Percentiles rank a stretch among this genome's conserved stretches.
Evolutionary conservation across 1,284 basidiomycete species (phyloP).

Genomic region (Boletus smithii): DNA sequence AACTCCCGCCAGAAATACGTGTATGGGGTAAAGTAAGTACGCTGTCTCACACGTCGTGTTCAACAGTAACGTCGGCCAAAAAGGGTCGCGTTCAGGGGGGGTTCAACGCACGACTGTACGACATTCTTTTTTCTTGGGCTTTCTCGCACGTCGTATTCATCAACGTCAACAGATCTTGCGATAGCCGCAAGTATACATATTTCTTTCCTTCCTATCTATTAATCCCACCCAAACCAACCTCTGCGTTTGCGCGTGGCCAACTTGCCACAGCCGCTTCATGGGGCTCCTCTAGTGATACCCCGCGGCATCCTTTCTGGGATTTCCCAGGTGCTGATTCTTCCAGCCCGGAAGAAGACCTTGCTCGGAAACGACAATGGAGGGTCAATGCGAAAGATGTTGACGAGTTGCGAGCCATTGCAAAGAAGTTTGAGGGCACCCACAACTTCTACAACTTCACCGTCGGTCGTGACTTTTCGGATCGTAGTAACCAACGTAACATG

Average conservation of each 20-base stretch:
- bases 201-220: slow-evolving; percentile 94
- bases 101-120: slow-evolving; percentile 87
- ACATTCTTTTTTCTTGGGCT: slow-evolving; percentile 19
- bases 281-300: slow-evolving; percentile 9
- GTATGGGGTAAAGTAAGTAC: slow-evolving; percentile 81
- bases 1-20: slow-evolving; percentile 88
- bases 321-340: slow-evolving; percentile 36
- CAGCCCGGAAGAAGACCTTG: slow-evolving; percentile 52
- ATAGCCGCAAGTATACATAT: slow-evolving; percentile 96
- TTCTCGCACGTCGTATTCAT: slow-evolving; percentile 8
- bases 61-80: background rate
- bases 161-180: slow-evolving; percentile 62
- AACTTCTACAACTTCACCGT: slow-evolving; percentile 99
- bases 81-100: slow-evolving; percentile 82
- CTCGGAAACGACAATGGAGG: slow-evolving; percentile 68
- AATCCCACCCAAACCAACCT: slow-evolving; percentile 83
- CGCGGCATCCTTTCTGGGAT: slow-evolving; percentile 49
- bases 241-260: slow-evolving; percentile 52
- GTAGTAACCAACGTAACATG: slow-evolving; percentile 81
- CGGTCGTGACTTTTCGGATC: slow-evolving; percentile 80
- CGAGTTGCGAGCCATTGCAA: slow-evolving; percentile 53
- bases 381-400: slow-evolving; percentile 53
- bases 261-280: too few relatives aligned
- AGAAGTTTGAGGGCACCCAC: slow-evolving; percentile 76
- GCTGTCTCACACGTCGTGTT: background rate